phyloP scores from a whole-genome alignment of 805 yeast species.

The Priceomyces haplophilus region DNA sequence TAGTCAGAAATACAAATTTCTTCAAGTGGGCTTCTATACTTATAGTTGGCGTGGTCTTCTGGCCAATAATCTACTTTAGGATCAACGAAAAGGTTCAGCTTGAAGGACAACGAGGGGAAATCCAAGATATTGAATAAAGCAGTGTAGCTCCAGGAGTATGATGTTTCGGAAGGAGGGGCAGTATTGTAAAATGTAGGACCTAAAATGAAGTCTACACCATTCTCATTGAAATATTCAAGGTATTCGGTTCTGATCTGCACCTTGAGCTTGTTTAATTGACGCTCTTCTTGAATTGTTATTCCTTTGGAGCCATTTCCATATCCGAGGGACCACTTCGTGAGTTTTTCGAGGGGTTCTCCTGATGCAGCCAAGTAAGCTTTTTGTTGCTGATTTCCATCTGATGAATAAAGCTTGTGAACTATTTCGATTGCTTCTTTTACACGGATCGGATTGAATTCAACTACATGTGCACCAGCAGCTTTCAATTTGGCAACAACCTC shows the following conservation, averaged over 20 bases:
- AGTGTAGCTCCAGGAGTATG: constrained; percentile 80
- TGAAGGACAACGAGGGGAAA: constrained; percentile 63
- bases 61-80: constrained; percentile 51
- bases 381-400: constrained; percentile 67
- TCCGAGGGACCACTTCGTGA: constrained; percentile 60
- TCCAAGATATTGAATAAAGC: constrained; percentile 71
- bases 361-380: constrained; percentile 49
- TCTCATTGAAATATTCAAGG: constrained; percentile 47
- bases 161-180: constrained; percentile 63
- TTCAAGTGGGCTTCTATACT: constrained; percentile 47
- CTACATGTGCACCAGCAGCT: constrained; percentile 56
- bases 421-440: constrained; percentile 58
- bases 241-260: constrained; percentile 60
- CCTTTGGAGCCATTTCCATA: constrained; percentile 56
- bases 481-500: constrained; percentile 51
- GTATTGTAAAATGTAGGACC: constrained; percentile 68
- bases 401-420: constrained; percentile 53
- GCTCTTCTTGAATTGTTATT: constrained; percentile 49
- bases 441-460: constrained; percentile 56
- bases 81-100: constrained; percentile 60
- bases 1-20: constrained; percentile 47
- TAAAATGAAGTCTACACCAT: constrained; percentile 61
- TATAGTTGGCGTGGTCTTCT: constrained; percentile 24
- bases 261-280: constrained; percentile 52
- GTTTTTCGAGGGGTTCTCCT: constrained; percentile 67